phyloP scores from a whole-genome alignment of 2,329 filamentous ascomycete species.

The Diaporthe aspalathi region DNA sequence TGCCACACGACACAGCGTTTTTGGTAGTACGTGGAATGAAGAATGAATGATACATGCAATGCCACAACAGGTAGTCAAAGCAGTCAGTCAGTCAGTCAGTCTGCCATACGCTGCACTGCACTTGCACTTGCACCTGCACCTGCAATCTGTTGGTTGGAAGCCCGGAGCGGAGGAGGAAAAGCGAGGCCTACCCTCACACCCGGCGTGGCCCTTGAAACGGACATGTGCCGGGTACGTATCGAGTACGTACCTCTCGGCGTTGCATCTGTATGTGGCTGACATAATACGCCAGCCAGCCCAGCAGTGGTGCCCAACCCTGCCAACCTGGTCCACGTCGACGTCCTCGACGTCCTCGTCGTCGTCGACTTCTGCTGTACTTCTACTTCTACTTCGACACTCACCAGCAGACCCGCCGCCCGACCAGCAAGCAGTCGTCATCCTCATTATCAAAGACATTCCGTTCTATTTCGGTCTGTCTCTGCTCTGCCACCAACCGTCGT shows the following conservation, averaged over 20 bases:
- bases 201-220: slow-evolving; percentile 9
- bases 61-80: not conserved
- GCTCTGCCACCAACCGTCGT: not conserved
- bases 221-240: not conserved
- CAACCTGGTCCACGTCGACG: not conserved
- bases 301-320: slow-evolving; percentile 27
- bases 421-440: not conserved
- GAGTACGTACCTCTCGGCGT: not conserved
- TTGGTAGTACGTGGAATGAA: no score
- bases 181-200: slow-evolving; percentile 16
- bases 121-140: not conserved
- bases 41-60: not conserved
- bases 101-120: not conserved
- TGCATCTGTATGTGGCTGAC: not conserved
- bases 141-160: not conserved
- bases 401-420: slow-evolving; percentile 12
- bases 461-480: no score
- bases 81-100: not conserved
- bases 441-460: slow-evolving; percentile 1
- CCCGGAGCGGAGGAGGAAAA: not conserved
- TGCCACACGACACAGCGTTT: not conserved
- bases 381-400: no score
- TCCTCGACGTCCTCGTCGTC: no score
- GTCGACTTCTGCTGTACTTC: no score
- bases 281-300: not conserved